Evolutionary conservation across 441 rosid species (phyloP).

Genomic region (Bocquillonia castaneifolia): DNA sequence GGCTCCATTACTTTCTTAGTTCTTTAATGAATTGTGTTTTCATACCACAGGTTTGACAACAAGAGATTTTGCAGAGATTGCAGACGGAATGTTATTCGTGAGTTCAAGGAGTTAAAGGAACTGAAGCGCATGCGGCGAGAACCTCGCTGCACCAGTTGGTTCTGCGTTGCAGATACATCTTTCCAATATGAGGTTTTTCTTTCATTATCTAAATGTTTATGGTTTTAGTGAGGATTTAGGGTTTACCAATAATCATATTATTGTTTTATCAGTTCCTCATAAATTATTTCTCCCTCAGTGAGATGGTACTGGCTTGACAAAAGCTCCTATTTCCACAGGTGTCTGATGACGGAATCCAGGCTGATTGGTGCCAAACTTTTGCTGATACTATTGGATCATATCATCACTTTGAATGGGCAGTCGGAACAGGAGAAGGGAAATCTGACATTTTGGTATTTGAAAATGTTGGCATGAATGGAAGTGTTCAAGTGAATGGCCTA

Average conservation of each 20-base stretch:
- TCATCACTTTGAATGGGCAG: conserved; percentile 92
- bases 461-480: conserved; percentile 71
- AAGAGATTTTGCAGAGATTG: conserved; percentile 98
- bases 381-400: conserved; percentile 62
- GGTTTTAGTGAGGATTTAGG: conserved; percentile 5
- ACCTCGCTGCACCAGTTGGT: conserved; percentile 81
- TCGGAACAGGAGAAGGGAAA: conserved; percentile 88
- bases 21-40: conserved; percentile 19
- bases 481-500: conserved; percentile 63
- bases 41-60: conserved; percentile 80
- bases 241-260: background rate
- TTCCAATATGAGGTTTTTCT: conserved; percentile 80
- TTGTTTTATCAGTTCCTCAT: background rate
- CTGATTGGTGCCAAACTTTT: conserved; percentile 81
- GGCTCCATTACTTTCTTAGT: background rate
- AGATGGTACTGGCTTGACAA: conserved; percentile 13
- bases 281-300: background rate
- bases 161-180: conserved; percentile 81
- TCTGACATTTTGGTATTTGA: conserved; percentile 74
- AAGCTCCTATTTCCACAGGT: conserved; percentile 43
- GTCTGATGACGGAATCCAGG: conserved; percentile 57
- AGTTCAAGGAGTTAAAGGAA: conserved; percentile 93
- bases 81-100: conserved; percentile 90
- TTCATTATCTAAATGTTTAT: conserved; percentile 17
- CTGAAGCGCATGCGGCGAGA: conserved; percentile 87